Evolutionary conservation across 2,329 filamentous ascomycete genomes (phyloP), one percentile per base, ranked within the genome.

Genomic region (Paecilomyces fulvus): DNA sequence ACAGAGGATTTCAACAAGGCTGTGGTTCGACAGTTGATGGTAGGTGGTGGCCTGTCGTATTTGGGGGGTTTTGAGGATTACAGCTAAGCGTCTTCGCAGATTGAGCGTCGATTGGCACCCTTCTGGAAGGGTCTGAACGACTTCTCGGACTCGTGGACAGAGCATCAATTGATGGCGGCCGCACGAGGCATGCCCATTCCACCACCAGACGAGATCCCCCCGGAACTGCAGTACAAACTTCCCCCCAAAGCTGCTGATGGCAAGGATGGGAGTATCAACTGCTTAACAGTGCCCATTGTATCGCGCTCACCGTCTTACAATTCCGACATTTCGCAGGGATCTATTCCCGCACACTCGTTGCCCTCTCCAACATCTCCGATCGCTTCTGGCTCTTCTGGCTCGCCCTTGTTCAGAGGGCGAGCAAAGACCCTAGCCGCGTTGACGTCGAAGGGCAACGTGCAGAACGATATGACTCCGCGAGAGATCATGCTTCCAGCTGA

Each of bases 51-150:
- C 23, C 33, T 30, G 20, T n/a, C 12, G 50, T 28, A 28, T 58
- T 37, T 3, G 12, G 46, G 14, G 21, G 30, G 28, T 37, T 30
- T 30, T 17, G 7, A 21, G 49, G 49, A 58, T 64, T n/a, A 70
- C 3, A 17, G 7, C 37, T 43, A 43, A n/a, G 59, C 12, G 9
- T 49, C 60, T 17, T 25, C 17, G n/a, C 67, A 97, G 92, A 91
- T 99, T 70, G 94, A 99, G 74, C 83, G 94, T 63, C 86, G 88
- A 60, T 75, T 99, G 59, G 94, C 94, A 48, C 94, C 94, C 0
- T 99, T 99, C 72, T 99, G 92, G 91, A 87, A 88, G 68, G 94
- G 94, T 4, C 78, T 99, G 3, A 87, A 96, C 61, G 92, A 97
- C 71, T 90, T 94, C 72, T 87, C 86, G 14, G 83, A 89, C 21